Base-by-base conservation (phyloP, 1,284 basidiomycete genomes). In the Cronartium quercuum region DNA sequence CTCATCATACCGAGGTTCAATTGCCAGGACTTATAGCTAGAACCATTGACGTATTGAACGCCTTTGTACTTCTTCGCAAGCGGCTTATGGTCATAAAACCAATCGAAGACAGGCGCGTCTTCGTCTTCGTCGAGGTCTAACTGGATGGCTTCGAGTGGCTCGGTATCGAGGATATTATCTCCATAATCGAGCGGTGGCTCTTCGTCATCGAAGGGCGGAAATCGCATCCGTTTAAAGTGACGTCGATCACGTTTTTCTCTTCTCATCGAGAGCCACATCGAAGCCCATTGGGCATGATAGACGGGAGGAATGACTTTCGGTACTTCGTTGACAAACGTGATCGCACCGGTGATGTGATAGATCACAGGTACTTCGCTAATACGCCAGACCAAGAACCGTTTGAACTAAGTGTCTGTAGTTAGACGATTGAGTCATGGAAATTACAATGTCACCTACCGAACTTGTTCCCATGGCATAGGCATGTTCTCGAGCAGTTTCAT, bases 211-310 rank as follows among this genome's bases (percentile, higher is more conserved):
- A 98, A 99, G 0, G 96, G 96, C 44, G 96, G 96, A 85, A 99
- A 99, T n/a, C 96, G 89, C 94, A 99, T 98, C 68, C 96, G 92
- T 85, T 99, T 99, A 85, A 99, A 98, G 82, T 99, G 96, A 69
- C 96, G 86, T 81, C 96, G 91, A 82, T 99, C 96, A 76, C 96
- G 89, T 86, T 99, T 99, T 84, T 99, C 96, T 78, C 96, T 86
- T 78, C 96, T 87, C 96, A 98, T 98, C 24, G 96, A 95, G 47
- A 99, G 86, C 96, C 96, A 99, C 96, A 98, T 98, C 3, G 92
- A 91, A 80, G 93, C 94, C 96, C 96, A 98, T 81, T 98, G 96
- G 0, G 96, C 94, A 82, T 99, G 96, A 83, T 97, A 98, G 24
- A 99, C 88, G 5, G 96, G 96, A 82, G 98, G 94, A 76, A 98